These are phyloP conservation scores for Fusarium pininemorale DNA, from an alignment of 2,329 filamentous ascomycete species.

Conservation along the genomic window DNA sequence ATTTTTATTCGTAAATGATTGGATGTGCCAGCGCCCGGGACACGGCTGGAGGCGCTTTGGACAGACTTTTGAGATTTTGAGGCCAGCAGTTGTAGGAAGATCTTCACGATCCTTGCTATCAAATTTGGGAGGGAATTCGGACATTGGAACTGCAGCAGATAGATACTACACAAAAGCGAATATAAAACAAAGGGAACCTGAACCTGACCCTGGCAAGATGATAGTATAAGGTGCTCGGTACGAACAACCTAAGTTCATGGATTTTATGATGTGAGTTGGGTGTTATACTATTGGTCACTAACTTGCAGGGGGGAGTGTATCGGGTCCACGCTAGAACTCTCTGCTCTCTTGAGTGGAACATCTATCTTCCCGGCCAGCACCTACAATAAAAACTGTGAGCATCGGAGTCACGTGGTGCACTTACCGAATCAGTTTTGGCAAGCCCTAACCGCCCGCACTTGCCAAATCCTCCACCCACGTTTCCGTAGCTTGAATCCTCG, in stretches of 20 bases:
- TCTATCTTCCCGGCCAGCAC: constrained; percentile 24
- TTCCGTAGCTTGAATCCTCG: constrained; percentile 39
- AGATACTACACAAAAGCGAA: not conserved
- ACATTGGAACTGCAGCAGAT: not conserved
- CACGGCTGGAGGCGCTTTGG: not conserved
- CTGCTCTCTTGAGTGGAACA: constrained; percentile 32
- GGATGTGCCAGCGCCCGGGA: constrained; percentile 8
- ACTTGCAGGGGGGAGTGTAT: too few relatives aligned
- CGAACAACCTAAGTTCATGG: not conserved
- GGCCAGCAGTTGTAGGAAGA: not conserved
- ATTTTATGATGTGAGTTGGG: not conserved
- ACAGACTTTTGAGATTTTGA: constrained; percentile 8
- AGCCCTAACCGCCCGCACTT: not conserved
- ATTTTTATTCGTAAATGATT: constrained; percentile 5
- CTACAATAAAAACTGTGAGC: too few relatives aligned
- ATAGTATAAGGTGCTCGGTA: not conserved
- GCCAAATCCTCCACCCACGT: constrained; percentile 9
- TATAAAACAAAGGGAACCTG: not conserved
- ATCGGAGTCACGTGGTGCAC: not conserved
- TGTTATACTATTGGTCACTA: not conserved
- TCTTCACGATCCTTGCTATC: constrained; percentile 22
- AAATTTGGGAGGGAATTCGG: not conserved
- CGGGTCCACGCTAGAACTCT: constrained; percentile 18
- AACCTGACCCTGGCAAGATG: not conserved
- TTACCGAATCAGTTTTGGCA: not conserved